phyloP scores from a whole-genome alignment of 2,329 filamentous ascomycete genomes.

The Phialophora expanda region DNA sequence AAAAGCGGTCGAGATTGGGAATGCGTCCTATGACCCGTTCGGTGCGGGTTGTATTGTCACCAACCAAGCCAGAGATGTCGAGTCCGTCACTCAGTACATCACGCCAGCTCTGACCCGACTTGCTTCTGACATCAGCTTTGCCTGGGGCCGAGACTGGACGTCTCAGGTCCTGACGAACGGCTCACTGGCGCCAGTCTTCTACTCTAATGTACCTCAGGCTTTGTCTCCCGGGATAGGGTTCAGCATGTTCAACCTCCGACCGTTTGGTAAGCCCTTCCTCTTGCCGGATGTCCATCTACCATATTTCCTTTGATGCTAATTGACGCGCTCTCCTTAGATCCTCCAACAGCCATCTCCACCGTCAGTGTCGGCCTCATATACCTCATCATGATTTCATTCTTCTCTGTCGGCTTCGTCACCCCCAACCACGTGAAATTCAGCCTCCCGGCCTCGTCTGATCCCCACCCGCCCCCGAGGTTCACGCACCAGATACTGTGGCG shows the following conservation, averaged over 20 bases:
- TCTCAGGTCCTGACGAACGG: constrained; percentile 38
- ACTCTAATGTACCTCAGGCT: constrained; percentile 55
- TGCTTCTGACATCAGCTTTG: constrained; percentile 52
- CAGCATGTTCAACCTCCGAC: constrained; percentile 62
- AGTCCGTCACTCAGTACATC: constrained; percentile 60
- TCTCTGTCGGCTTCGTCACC: constrained; percentile 68
- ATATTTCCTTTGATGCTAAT: neutral
- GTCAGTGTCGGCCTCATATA: constrained; percentile 69
- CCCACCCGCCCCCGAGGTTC: constrained; percentile 61
- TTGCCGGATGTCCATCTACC: neutral
- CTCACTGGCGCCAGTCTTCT: constrained; percentile 43
- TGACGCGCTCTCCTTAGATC: constrained; percentile 38
- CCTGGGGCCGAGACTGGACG: constrained; percentile 55
- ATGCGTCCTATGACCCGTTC: constrained; percentile 64
- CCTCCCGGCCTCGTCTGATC: constrained; percentile 44
- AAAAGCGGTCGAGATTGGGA: constrained; percentile 60
- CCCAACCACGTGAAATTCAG: constrained; percentile 65
- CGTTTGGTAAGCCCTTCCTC: constrained; percentile 51
- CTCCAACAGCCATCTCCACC: constrained; percentile 60
- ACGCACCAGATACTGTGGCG: constrained; percentile 52
- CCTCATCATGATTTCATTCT: constrained; percentile 70
- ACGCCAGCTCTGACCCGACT: constrained; percentile 57
- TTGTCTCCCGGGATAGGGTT: constrained; percentile 63
- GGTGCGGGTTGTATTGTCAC: constrained; percentile 64
- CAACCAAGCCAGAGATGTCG: constrained; percentile 62